Conservation (phyloP, 352 stramenopile genomes). For the Thalassiosira livingstoniorum region DNA sequence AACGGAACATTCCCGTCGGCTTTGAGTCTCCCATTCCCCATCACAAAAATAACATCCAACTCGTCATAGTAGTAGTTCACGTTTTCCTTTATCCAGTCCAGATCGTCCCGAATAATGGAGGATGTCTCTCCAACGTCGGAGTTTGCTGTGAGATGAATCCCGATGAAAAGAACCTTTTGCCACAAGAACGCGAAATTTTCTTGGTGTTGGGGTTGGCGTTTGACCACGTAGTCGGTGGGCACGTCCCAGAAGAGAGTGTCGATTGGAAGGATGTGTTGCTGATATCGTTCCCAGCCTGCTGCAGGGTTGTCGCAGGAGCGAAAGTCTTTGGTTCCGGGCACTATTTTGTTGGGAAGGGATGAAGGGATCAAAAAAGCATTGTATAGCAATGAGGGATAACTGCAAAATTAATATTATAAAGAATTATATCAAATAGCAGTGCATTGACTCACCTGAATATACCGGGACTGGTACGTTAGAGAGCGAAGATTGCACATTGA, state of each 20-base stretch:
- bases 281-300: conserved; percentile 29
- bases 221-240: conserved; percentile 47
- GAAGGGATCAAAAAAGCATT: no score
- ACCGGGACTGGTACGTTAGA: conserved; percentile 15
- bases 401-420: neutral
- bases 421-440: conserved; percentile 1
- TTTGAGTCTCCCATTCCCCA: conserved; percentile 35
- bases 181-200: conserved; percentile 77
- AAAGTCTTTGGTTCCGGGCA: no score
- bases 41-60: conserved; percentile 48
- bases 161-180: conserved; percentile 67
- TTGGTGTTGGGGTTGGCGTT: conserved; percentile 27
- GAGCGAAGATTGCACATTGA: conserved; percentile 25
- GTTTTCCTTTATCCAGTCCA: conserved; percentile 55
- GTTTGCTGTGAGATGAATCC: conserved; percentile 65
- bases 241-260: conserved; percentile 58
- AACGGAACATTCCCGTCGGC: conserved; percentile 27
- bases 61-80: conserved; percentile 24
- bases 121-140: conserved; percentile 46
- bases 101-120: conserved; percentile 43
- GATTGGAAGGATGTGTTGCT: conserved; percentile 30
- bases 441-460: no score
- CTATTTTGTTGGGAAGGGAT: neutral
- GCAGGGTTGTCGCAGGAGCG: conserved; percentile 28
- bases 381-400: no score